Base-by-base conservation (phyloP, 805 yeast genomes). In the Yarrowia yakushimensis region DNA sequence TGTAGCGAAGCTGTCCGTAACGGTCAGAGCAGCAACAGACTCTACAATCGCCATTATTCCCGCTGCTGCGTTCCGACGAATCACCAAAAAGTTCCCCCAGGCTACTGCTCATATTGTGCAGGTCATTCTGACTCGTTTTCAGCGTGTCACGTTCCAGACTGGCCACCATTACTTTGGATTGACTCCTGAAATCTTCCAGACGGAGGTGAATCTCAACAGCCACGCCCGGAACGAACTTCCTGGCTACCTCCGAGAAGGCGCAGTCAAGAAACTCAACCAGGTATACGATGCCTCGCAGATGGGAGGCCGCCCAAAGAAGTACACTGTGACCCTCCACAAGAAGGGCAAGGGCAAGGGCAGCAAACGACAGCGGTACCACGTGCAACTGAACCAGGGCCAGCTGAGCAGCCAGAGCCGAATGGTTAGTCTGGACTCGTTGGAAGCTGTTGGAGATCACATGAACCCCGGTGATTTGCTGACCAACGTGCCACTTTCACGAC, bases 11-110 rank as follows among this genome's bases (percentile, higher is more conserved):
- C 18, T 76, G 78, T 59, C 62, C 1, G 73, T 90, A 18, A 81
- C 92, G 15, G 97, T 96, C 0, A 80, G 87, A 34, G 96, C 97
- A 0, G 81, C 82, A 8, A 76, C 78, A 2, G 84, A 82, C 41
- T 88, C 96, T 33, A 92, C 98, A 0, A 87, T 93, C 61, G 96
- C 98, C 0, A 87, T 93, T 36, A 92, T 93, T 15, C 99, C 99
- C 0, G 84, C 86, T 1, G 85, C 84, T 60, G 88, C 97, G 0
- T 94, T 93, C 68, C 80, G 82, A 62, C 78, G 87, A 61, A 80
- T 93, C 39, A 86, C 88, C 7, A 71, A 77, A 30, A 88, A 85
- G 68, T 90, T 85, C 70, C 98, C 98, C 6, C 83, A 88, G 66
- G 89, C 97, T 0, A 87, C 97, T 0, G 89, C 97, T 0, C 97